A percentile compares a stretch with the other conserved stretches of the same genome.
phyloP scores from a whole-genome alignment of 345 rosid species.

The Populus euphratica region DNA sequence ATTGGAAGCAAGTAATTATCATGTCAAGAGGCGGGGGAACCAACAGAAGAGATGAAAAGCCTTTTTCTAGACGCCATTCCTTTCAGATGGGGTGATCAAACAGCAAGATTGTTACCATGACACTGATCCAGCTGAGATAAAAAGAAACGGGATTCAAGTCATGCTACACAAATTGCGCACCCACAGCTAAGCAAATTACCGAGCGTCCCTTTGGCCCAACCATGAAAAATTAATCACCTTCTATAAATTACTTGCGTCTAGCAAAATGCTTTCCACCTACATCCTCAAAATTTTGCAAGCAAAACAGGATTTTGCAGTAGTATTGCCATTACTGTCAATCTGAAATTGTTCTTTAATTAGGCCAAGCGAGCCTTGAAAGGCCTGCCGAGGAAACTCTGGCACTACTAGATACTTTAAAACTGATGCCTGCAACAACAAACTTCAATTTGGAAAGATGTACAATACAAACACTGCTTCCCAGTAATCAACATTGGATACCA shows the following conservation, averaged over 20 bases:
- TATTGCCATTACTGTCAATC: not conserved
- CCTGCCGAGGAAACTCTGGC: not conserved
- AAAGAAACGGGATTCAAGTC: conserved; percentile 5
- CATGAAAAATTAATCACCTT: not conserved
- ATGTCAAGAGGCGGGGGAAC: not conserved
- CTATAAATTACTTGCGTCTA: not conserved
- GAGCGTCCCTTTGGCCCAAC: conserved; percentile 14
- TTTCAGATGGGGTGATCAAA: not conserved
- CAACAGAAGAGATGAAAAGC: not conserved
- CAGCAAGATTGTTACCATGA: not conserved
- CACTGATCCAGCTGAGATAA: conserved; percentile 5
- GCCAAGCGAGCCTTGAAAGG: not conserved
- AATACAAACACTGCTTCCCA: not conserved
- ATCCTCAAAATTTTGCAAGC: conserved; percentile 6
- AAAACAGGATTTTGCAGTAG: not conserved
- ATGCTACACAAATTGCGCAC: not conserved
- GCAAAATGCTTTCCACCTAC: not conserved
- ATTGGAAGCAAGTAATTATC: not conserved
- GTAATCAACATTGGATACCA: not conserved
- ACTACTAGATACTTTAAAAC: not conserved
- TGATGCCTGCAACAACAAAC: not conserved
- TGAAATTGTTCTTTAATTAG: not conserved
- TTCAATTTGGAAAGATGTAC: conserved; percentile 3
- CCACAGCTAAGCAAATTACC: not conserved
- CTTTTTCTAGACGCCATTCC: not conserved